Base-by-base conservation (phyloP, 2,329 filamentous ascomycete genomes). In the Fusarium proliferatum region DNA sequence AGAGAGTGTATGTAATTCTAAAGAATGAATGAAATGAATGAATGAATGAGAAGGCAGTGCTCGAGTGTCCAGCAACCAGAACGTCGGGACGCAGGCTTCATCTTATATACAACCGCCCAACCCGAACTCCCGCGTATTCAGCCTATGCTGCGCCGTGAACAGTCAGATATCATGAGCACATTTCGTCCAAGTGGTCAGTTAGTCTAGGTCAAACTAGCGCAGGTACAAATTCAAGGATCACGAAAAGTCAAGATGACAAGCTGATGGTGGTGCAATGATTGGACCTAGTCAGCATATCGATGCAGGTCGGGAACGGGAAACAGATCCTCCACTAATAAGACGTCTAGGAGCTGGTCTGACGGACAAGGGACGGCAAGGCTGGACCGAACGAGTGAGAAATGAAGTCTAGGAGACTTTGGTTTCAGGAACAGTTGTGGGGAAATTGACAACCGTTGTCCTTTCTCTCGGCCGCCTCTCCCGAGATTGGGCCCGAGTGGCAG, bases 301-400 rank as follows among this genome's bases (percentile, higher is more conserved):
- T 62, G 42, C 66, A 57, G 45, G n/a, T 56, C 62, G 58, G 38
- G n/a, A 30, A 65, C 67, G 68, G 72, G 42, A 60, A 28, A 64
- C 45, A 73, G 65, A 76, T 77, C 75, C 63, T 76, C 76, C 76
- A 77, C 77, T 74, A 77, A 78, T 77, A 62, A 55, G 67, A 74
- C 56, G 34, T 34, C 51, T 23, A 19, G 46, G 45, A 67, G 46
- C 65, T 74, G 64, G 66, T 61, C 42, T 73, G 74, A 77, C 61
- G 68, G 65, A 45, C 75, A 63, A 48, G 70, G 76, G 64, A 69
- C 53, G 68, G 56, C 66, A 70, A 61, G 66, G 67, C 69, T 71
- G 62, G 60, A 74, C 68, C 69, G 64, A 66, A 75, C 65, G 59
- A 77, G 61, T 53, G 61, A 71, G 68, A 71, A 72, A 77, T 76